Conservation (phyloP, 257 asterid species). For the Solanum sitiens region DNA sequence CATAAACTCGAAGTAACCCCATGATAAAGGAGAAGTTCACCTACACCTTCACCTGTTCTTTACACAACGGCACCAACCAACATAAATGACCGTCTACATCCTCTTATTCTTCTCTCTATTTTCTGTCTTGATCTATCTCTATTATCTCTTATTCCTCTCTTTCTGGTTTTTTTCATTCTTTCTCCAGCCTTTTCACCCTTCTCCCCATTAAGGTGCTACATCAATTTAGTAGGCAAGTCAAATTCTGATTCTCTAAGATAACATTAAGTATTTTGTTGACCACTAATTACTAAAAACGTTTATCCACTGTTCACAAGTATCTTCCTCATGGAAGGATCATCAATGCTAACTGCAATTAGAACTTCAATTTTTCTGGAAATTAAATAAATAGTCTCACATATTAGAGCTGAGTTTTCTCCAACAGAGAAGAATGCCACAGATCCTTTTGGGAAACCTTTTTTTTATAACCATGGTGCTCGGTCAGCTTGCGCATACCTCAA, state of each 20-base stretch:
- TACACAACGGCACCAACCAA: neutral
- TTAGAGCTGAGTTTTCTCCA: neutral
- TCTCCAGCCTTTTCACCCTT: neutral
- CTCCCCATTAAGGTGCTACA: neutral
- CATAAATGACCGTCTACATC: neutral
- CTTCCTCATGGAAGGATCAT: neutral
- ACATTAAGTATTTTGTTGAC: neutral
- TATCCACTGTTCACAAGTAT: neutral
- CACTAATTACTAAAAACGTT: neutral
- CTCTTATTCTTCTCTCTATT: neutral
- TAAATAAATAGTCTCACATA: neutral
- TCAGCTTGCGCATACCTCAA: neutral
- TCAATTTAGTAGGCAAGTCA: neutral
- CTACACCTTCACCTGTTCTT: neutral
- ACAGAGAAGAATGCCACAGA: neutral
- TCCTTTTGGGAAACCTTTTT: neutral
- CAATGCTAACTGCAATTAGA: neutral
- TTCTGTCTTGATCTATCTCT: neutral
- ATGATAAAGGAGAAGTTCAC: neutral
- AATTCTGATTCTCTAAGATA: neutral
- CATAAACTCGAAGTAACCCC: neutral
- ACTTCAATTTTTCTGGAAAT: neutral
- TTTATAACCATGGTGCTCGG: neutral
- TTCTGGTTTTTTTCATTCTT: neutral
- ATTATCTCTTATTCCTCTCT: neutral